Conservation (phyloP, 306 rosid genomes). For the Vicia faba region DNA sequence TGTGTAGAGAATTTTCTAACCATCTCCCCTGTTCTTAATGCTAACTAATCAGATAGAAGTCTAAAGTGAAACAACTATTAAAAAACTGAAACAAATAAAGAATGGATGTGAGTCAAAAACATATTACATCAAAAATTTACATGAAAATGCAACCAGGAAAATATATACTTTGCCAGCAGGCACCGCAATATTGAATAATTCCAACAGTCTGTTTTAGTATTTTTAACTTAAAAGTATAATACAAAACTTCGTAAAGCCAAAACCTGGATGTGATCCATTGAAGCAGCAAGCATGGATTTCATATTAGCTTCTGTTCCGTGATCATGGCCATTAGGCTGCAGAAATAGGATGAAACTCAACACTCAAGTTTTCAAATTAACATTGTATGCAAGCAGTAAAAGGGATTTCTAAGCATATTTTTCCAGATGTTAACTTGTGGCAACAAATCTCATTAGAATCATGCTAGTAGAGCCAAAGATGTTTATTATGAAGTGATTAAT, state of each 20-base stretch:
- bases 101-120: conserved; percentile 12
- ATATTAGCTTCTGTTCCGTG: conserved; percentile 67
- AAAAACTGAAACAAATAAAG: conserved; percentile 13
- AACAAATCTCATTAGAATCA: conserved; percentile 16
- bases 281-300: conserved; percentile 65
- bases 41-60: conserved; percentile 8
- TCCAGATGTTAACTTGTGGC: not conserved
- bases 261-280: conserved; percentile 95
- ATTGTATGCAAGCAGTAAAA: conserved; percentile 17
- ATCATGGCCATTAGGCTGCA: conserved; percentile 90
- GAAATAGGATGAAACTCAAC: conserved; percentile 38
- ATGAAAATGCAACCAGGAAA: conserved; percentile 13
- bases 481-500: not conserved
- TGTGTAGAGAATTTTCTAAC: conserved; percentile 13
- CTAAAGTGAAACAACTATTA: not conserved
- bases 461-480: conserved; percentile 15
- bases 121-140: conserved; percentile 15
- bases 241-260: conserved; percentile 24
- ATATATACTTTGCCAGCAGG: conserved; percentile 15
- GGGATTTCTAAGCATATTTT: not conserved
- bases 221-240: conserved; percentile 27
- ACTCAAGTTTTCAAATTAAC: conserved; percentile 15
- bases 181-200: conserved; percentile 23
- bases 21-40: conserved; percentile 6
- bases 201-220: not conserved